Evolutionary conservation across 352 stramenopile species (phyloP).

Genomic region (Pythium angustatum): DNA sequence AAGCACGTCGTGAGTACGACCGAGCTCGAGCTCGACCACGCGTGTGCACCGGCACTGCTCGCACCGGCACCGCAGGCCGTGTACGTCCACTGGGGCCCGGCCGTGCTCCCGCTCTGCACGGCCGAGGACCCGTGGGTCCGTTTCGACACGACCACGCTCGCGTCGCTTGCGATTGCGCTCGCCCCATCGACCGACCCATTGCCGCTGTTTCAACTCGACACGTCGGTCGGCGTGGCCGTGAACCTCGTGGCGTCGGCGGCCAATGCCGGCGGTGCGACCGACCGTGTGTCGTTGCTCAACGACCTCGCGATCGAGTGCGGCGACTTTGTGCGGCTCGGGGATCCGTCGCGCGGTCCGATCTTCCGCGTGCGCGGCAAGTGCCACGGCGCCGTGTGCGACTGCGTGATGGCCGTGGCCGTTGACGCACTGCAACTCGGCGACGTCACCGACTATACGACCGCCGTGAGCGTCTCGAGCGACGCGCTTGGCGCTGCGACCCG

Average conservation of each 20-base stretch:
- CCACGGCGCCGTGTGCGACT: constrained; percentile 45
- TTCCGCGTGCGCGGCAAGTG: constrained; percentile 76
- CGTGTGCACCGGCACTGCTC: constrained; percentile 34
- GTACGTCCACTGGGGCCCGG: constrained; percentile 64
- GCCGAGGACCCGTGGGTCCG: constrained; percentile 47
- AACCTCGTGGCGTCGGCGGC: constrained; percentile 34
- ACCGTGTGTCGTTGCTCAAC: constrained; percentile 36
- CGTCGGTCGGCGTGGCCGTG: constrained; percentile 42
- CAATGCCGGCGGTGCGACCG: constrained; percentile 27
- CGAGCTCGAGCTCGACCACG: constrained; percentile 35
- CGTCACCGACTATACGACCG: constrained; percentile 36
- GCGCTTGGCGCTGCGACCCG: constrained; percentile 48
- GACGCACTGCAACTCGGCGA: constrained; percentile 47
- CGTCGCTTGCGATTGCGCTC: constrained; percentile 33
- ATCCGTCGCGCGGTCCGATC: constrained; percentile 37
- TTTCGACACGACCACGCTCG: constrained; percentile 34
- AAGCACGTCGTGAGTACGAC: constrained; percentile 21
- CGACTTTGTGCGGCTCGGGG: constrained; percentile 66
- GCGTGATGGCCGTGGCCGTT: constrained; percentile 26
- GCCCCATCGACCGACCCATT: constrained; percentile 44
- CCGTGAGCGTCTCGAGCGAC: constrained; percentile 49
- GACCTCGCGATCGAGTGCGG: constrained; percentile 55
- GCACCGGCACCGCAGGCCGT: constrained; percentile 29
- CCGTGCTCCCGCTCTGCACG: constrained; percentile 63
- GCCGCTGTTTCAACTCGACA: constrained; percentile 60